Base-by-base conservation (phyloP, 495 filamentous ascomycete species). In the Talaromyces nanjingensis region DNA sequence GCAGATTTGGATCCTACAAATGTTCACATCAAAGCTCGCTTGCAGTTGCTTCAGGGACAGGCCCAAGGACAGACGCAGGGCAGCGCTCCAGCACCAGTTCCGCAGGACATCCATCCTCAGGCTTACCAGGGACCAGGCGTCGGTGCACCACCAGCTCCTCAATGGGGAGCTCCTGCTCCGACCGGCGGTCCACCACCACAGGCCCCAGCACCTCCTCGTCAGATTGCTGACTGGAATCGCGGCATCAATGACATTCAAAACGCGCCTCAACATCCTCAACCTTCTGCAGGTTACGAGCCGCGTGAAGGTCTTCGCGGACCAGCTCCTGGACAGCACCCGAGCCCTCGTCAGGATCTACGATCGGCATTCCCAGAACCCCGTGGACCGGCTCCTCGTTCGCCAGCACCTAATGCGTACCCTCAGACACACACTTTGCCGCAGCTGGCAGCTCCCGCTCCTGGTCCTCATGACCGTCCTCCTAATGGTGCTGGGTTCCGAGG, bases 1-100 rank as follows among this genome's bases (percentile, higher is more conserved):
- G 93, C 93, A 33, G 94, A 98, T 68, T 84, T 98, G 62, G 94
- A 98, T 71, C 93, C 94, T 0, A 79, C 79, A 62, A 98, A 98
- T 70, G 89, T 91, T 3, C 93, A 98, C 71, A 98, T 98, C 80
- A 98, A 98, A 71, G 91, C 93, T 63, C 88, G 94, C 45, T 79
- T 98, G 65, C 89, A 96, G 69, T 84, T 98, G 27, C 83, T 98
- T 25, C 84, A 86, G 49, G 91, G 91, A 52, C 89, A 91, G 66
- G 83, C 88, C 11, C 87, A 83, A 57, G 90, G 89, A 39, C 84
- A 86, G 42, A 86, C 82, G 62, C 88, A 89, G 70, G 83, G 75
- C 66, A 85, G 82, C 63, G 86, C 83, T 24, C 89, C 89, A 18
- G 87, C 86, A 31, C 90, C 90, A 61, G 80, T 90, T 64, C 90